These are phyloP conservation scores for Saccharomyces hybrid DNA, from an alignment of 1,139 yeast species.

Conservation along the genomic window DNA sequence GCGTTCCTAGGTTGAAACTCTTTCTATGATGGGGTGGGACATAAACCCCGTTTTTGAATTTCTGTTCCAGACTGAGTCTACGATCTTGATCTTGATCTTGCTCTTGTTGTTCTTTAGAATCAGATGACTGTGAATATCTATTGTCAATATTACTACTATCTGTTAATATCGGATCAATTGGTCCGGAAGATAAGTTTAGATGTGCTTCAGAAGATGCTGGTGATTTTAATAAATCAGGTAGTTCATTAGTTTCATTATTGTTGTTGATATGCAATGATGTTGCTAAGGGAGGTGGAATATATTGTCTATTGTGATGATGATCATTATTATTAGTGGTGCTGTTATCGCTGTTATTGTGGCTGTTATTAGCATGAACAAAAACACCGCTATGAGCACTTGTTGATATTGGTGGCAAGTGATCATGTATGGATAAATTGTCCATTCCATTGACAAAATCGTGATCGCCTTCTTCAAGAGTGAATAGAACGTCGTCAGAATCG, in stretches of 20 bases:
- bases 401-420: not conserved
- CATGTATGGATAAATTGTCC: conserved; percentile 20
- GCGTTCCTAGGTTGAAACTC: conserved; percentile 13
- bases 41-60: conserved; percentile 32
- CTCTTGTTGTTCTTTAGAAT: conserved; percentile 11
- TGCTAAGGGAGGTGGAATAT: conserved; percentile 2
- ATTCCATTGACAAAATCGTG: conserved; percentile 27
- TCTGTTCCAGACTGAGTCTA: conserved; percentile 20
- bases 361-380: not conserved
- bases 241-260: conserved; percentile 9
- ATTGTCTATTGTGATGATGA: conserved; percentile 5
- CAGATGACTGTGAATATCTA: not conserved
- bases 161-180: not conserved
- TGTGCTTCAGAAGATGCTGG: conserved; percentile 12
- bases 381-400: not conserved
- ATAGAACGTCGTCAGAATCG: conserved; percentile 37
- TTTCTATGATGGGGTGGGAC: conserved; percentile 46
- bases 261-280: conserved; percentile 2
- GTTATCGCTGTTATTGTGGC: not conserved
- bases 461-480: conserved; percentile 38
- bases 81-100: conserved; percentile 5
- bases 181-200: conserved; percentile 2
- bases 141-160: not conserved
- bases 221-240: conserved; percentile 31
- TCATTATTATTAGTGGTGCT: conserved; percentile 6